These are phyloP conservation scores for Podospora tetraspora DNA, from an alignment of 495 filamentous ascomycete genomes.

Conservation along the genomic window DNA sequence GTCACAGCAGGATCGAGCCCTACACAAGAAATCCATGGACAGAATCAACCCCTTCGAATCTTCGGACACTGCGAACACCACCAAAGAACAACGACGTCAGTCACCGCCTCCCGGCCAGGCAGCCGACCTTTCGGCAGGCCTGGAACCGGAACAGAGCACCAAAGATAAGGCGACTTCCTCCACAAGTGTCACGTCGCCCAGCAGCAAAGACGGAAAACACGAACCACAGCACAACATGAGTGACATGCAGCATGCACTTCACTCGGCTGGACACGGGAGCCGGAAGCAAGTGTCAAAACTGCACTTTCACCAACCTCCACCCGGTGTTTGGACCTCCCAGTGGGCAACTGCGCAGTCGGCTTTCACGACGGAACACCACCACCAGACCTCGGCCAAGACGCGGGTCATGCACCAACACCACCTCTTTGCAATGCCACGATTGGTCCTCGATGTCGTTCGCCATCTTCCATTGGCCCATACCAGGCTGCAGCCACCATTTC, in stretches of 20 bases:
- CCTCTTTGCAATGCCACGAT: not conserved
- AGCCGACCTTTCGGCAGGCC: not conserved
- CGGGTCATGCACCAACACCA: conserved; percentile 9
- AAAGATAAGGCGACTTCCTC: not conserved
- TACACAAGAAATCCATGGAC: not conserved
- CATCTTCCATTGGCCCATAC: conserved; percentile 11
- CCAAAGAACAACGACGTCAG: not conserved
- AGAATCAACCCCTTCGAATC: no score
- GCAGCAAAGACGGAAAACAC: not conserved
- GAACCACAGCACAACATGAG: not conserved
- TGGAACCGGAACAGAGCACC: not conserved
- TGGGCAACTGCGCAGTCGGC: not conserved
- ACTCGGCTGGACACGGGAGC: not conserved
- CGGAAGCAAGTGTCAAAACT: not conserved
- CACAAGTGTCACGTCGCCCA: not conserved
- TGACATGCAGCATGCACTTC: not conserved
- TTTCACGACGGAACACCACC: not conserved
- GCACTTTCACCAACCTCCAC: not conserved
- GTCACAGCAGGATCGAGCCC: not conserved
- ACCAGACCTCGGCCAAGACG: not conserved
- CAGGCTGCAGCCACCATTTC: conserved; percentile 8
- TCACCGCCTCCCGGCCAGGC: not conserved
- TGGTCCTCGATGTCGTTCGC: conserved; percentile 4
- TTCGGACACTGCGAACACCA: not conserved
- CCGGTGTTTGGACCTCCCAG: not conserved